A percentile compares a stretch with the other conserved stretches of the same genome.
Conservation (phyloP, 495 filamentous ascomycete species). For the Rhypophila decipiens region DNA sequence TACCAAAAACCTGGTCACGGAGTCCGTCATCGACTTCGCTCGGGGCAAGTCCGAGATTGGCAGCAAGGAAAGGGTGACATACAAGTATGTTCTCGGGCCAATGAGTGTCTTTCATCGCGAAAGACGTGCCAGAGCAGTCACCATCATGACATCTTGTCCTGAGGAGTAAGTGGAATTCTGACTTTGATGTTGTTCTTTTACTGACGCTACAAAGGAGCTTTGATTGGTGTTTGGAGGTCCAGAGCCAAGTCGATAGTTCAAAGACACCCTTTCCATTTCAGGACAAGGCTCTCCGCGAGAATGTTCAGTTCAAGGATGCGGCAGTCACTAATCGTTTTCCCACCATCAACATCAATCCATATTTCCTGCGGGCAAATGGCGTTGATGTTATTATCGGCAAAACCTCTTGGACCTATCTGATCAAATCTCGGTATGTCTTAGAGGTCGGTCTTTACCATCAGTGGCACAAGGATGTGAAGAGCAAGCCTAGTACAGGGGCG, state of each 20-base stretch:
- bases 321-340: neutral
- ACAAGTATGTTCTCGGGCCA: slow-evolving; percentile 5
- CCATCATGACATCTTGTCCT: slow-evolving; percentile 29
- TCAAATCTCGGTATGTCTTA: slow-evolving; percentile 10
- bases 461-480: neutral
- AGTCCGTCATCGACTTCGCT: slow-evolving; percentile 5
- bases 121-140: slow-evolving; percentile 13
- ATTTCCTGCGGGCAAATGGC: neutral
- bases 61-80: neutral
- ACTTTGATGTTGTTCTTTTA: too few relatives aligned
- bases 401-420: slow-evolving; percentile 4
- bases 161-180: slow-evolving; percentile 28
- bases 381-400: slow-evolving; percentile 11
- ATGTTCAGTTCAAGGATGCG: neutral
- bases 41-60: neutral
- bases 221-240: slow-evolving; percentile 20
- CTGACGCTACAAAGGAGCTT: too few relatives aligned
- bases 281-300: neutral
- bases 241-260: slow-evolving; percentile 1
- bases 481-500: neutral
- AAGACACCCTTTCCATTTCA: neutral
- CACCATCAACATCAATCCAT: neutral
- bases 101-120: slow-evolving; percentile 6
- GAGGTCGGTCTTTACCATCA: slow-evolving; percentile 11
- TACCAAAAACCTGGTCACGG: slow-evolving; percentile 16